These are phyloP conservation scores for Aspergillus ellipticus DNA, from an alignment of 495 filamentous ascomycete genomes.

Conservation along the genomic window DNA sequence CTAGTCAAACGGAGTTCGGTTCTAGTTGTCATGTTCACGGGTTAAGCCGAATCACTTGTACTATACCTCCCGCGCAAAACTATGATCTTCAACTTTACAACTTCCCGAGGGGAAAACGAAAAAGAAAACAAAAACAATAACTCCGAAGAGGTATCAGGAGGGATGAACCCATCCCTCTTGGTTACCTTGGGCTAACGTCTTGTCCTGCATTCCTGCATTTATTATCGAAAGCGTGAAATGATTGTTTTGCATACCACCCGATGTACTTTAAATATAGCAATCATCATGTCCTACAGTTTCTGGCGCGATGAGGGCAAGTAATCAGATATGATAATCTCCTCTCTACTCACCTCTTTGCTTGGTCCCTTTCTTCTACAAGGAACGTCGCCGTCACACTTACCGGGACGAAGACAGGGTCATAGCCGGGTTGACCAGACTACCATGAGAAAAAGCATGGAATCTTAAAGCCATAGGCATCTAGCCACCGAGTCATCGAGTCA, in stretches of 20 bases:
- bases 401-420: too few species aligned
- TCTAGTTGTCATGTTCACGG: constrained; percentile 20
- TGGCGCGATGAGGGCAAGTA: constrained; percentile 24
- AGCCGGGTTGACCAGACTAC: too few species aligned
- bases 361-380: too few species aligned
- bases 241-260: constrained; percentile 40
- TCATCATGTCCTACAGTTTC: constrained; percentile 7
- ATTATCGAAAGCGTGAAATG: constrained; percentile 44
- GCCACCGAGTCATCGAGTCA: too few species aligned
- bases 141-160: constrained; percentile 6
- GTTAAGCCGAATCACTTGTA: constrained; percentile 27
- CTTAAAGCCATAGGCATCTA: too few species aligned
- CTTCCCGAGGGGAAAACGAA: constrained; percentile 19
- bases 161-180: background rate
- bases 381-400: too few species aligned
- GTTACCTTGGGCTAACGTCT: constrained; percentile 19
- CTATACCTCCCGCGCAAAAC: constrained; percentile 35
- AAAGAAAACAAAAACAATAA: constrained; percentile 23
- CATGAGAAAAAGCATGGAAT: too few species aligned
- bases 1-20: constrained; percentile 8
- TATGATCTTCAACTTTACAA: constrained; percentile 32
- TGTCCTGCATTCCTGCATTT: constrained; percentile 40
- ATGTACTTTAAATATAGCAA: constrained; percentile 37
- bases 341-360: constrained; percentile 17
- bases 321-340: constrained; percentile 38